Base-by-base conservation (phyloP, 768 basidiomycete genomes). In the Rhodotorula toruloides region DNA sequence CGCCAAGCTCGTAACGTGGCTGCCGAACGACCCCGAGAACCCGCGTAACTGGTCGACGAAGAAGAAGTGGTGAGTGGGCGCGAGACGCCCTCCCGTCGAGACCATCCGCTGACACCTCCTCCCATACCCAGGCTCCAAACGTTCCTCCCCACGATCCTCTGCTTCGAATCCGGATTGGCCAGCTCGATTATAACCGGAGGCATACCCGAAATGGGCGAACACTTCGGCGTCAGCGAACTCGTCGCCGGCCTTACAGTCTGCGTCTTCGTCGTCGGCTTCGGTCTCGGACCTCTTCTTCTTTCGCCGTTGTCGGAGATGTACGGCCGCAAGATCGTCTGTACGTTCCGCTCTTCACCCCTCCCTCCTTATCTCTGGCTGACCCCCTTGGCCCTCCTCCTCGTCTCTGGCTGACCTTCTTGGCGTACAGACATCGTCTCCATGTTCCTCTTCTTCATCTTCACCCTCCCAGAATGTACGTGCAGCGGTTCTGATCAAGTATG, bases 251-350 rank as follows among this genome's bases (percentile, higher is more conserved):
- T 54, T 21, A 34, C 42, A 17, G 55, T 67, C n/a, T 57, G 49
- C 10, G 52, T 71, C 34, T 72, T 70, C 27, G 68, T 74, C 39
- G 39, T 67, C 32, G 73, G 73, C 12, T 76, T 76, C 56, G 76
- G 75, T 27, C 37, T 78, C n/a, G 78, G 78, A 16, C 77, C 77
- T 0, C 60, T 78, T 4, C 17, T 77, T n/a, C 75, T 76, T 44
- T 73, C 78, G 1, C 78, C 78, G 0, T 57, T 72, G 4, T 63
- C 61, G 0, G 67, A 68, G 29, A 50, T 77, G 39, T 65, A 68
- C 44, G 77, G 77, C 13, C 70, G 77, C 17, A 64, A 71, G 27
- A 62, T 68, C 2, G 64, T 76, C 62, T 76, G n/a, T n/a, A n/a
- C n/a, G n/a, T n/a, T n/a, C n/a, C n/a, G n/a, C n/a, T n/a, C n/a